phyloP scores from a whole-genome alignment of 371 early-diverging fungal species.

The Polyrhizophydium stewartii region DNA sequence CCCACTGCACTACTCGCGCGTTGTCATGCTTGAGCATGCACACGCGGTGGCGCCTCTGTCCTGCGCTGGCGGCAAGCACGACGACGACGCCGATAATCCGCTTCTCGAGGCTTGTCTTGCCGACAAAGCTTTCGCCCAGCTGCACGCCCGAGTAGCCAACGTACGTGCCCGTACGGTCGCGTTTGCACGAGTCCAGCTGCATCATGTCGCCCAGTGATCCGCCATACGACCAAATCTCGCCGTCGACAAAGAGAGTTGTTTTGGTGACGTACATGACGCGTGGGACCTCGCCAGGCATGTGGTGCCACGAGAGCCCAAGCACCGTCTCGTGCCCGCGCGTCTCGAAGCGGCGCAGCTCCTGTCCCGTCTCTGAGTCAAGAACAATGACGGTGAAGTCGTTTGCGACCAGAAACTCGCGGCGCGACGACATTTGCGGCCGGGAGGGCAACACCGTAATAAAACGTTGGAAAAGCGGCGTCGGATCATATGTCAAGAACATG shows the following conservation, averaged over 20 bases:
- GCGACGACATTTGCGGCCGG: not conserved
- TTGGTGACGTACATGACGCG: constrained; percentile 3
- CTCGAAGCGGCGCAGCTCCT: constrained; percentile 3
- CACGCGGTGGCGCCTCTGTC: not conserved
- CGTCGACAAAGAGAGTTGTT: constrained; percentile 3
- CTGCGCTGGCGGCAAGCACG: not conserved
- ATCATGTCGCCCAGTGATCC: constrained; percentile 8
- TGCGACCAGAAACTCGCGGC: not conserved
- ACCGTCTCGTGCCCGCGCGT: constrained; percentile 5
- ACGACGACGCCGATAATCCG: not conserved
- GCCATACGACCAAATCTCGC: constrained; percentile 10
- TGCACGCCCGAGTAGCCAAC: constrained; percentile 5
- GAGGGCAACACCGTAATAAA: not conserved
- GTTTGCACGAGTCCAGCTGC: constrained; percentile 2
- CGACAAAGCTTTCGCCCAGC: not conserved
- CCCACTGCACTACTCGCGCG: constrained; percentile 8
- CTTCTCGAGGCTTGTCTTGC: not conserved
- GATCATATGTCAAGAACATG: not conserved
- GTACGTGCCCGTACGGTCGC: not conserved
- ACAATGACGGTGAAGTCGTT: not conserved
- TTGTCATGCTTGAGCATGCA: constrained; percentile 5
- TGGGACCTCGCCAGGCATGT: not conserved
- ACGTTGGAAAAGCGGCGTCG: not conserved
- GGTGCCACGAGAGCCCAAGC: constrained; percentile 4
- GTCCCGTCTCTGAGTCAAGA: constrained; percentile 4